Evolutionary conservation across 2,329 filamentous ascomycete species (phyloP).

Genomic region (Fusarium pseudocircinatum): DNA sequence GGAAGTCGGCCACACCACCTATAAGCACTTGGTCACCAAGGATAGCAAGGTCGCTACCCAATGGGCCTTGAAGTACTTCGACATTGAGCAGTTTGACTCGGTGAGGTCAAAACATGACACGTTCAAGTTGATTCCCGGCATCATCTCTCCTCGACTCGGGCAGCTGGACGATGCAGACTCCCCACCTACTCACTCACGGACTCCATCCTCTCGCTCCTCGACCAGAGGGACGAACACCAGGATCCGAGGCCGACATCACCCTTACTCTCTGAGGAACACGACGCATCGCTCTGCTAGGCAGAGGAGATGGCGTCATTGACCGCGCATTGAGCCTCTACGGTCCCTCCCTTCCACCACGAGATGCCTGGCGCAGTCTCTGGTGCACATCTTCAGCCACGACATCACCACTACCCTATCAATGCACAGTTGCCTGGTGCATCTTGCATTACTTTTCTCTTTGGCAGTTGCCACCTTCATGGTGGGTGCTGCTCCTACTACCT

Average conservation of each 20-base stretch:
- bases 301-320: not conserved
- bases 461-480: not conserved
- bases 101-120: not conserved
- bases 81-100: not conserved
- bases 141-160: not conserved
- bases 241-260: not conserved
- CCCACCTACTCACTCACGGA: not conserved
- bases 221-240: not conserved
- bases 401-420: not conserved
- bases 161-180: not conserved
- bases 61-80: conserved; percentile 8
- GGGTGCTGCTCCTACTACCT: not conserved
- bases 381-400: not conserved
- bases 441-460: not conserved
- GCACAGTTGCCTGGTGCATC: not conserved
- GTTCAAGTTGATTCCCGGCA: not conserved
- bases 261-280: not conserved
- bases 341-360: not conserved
- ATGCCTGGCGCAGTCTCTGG: not conserved
- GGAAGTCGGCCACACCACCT: not conserved
- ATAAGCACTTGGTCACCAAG: not conserved
- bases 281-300: not conserved
- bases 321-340: fast-evolving
- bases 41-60: not conserved
- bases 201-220: not conserved